Evolutionary conservation across 2,329 filamentous ascomycete species (phyloP).

Genomic region (Xylaria sp.): DNA sequence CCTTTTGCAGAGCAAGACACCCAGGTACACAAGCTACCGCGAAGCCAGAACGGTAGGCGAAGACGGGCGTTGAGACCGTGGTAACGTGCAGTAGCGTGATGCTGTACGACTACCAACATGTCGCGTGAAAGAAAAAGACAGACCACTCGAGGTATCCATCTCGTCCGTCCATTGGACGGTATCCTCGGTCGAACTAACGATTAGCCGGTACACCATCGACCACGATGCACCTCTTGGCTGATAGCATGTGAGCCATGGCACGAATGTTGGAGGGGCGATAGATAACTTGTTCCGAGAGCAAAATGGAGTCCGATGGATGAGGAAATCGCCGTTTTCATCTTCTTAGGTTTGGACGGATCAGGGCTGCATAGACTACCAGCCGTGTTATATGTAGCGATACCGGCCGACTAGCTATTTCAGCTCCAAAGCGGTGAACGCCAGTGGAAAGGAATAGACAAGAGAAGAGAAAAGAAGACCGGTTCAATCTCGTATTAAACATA

Average conservation of each 20-base stretch:
- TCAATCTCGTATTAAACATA: constrained; percentile 9
- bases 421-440: constrained; percentile 18
- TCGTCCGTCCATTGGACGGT: constrained; percentile 6
- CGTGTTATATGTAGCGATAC: neutral
- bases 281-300: neutral
- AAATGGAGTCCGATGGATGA: neutral
- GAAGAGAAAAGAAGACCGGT: neutral
- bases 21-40: neutral
- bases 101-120: neutral
- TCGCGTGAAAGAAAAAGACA: neutral
- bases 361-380: constrained; percentile 1
- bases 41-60: neutral
- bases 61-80: neutral
- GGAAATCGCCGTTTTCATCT: neutral
- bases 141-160: constrained; percentile 5
- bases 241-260: neutral
- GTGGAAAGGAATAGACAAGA: neutral
- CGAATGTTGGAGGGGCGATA: neutral
- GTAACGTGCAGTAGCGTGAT: constrained; percentile 10
- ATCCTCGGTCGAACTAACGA: constrained; percentile 9
- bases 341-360: neutral
- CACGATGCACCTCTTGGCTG: neutral
- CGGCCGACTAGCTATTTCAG: neutral
- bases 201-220: constrained; percentile 6
- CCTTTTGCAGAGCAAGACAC: neutral